Evolutionary conservation across 139 green algal genomes (phyloP).

Genomic region (Mychonastes homosphaera): DNA sequence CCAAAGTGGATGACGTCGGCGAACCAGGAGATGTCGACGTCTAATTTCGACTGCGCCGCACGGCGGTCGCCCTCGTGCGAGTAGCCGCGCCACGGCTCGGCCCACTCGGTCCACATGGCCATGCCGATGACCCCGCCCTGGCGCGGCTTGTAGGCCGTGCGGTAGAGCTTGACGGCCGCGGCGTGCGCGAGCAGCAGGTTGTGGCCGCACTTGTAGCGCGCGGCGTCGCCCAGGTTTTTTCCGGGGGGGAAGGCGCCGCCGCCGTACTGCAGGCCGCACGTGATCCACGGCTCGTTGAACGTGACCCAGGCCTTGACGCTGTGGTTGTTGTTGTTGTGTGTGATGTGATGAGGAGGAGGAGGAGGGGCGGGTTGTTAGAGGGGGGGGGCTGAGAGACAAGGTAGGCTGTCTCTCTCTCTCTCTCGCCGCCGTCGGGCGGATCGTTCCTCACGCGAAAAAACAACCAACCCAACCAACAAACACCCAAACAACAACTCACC

Average conservation of each 20-base stretch:
- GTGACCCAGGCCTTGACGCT: constrained; percentile 11
- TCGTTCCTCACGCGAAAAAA: neutral
- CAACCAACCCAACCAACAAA: neutral
- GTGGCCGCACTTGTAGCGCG: constrained; percentile 20
- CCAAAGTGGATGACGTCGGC: constrained; percentile 26
- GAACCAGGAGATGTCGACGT: constrained; percentile 24
- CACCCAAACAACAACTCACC: neutral
- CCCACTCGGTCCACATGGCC: constrained; percentile 23
- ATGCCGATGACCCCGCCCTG: constrained; percentile 21
- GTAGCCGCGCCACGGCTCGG: constrained; percentile 13
- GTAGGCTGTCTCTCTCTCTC: neutral
- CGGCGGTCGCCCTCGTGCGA: constrained; percentile 7
- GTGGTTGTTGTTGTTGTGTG: too few species aligned
- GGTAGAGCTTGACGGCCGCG: constrained; percentile 14
- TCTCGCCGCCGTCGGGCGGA: too few species aligned
- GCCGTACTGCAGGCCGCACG: constrained; percentile 17
- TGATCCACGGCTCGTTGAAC: constrained; percentile 28
- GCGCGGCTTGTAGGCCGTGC: constrained; percentile 6
- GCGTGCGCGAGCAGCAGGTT: constrained; percentile 26
- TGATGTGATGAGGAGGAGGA: neutral
- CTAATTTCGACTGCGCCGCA: constrained; percentile 19
- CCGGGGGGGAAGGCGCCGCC: constrained; percentile 23
- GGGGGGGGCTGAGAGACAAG: neutral
- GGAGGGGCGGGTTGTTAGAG: neutral
- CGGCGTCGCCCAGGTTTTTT: constrained; percentile 2